Evolutionary conservation across 345 rosid species (phyloP).

Genomic region (Clarkia xantiana): DNA sequence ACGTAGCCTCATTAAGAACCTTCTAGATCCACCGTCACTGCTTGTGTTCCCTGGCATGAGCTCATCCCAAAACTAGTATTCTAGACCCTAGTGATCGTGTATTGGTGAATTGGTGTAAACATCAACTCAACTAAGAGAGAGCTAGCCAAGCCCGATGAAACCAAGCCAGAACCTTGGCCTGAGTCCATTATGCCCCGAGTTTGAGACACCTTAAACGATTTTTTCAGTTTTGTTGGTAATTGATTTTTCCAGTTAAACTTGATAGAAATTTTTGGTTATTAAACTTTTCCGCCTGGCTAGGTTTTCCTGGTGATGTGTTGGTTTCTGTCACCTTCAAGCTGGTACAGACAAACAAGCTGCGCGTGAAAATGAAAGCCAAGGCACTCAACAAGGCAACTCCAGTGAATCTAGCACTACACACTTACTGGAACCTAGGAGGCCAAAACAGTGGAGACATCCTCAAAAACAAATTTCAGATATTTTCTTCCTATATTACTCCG

Average conservation of each 20-base stretch:
- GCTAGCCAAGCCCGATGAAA: too few relatives aligned
- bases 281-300: conserved; percentile 13
- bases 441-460: conserved; percentile 54
- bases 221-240: too few relatives aligned
- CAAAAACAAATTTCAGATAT: conserved; percentile 36
- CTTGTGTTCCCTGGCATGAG: too few relatives aligned
- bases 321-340: conserved; percentile 50
- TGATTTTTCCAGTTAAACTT: background rate
- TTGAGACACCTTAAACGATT: too few relatives aligned
- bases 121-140: too few relatives aligned
- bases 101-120: too few relatives aligned
- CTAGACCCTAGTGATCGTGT: too few relatives aligned
- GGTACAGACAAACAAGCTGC: conserved; percentile 30
- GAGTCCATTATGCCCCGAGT: too few relatives aligned
- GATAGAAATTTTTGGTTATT: background rate
- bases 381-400: conserved; percentile 54
- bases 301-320: conserved; percentile 59
- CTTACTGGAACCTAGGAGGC: conserved; percentile 69
- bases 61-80: too few relatives aligned
- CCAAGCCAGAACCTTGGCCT: too few relatives aligned
- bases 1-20: too few relatives aligned
- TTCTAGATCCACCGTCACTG: too few relatives aligned
- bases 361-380: conserved; percentile 42
- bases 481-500: conserved; percentile 34
- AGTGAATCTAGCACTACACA: conserved; percentile 54